Evolutionary conservation across 1,139 yeast species (phyloP).

Genomic region (Candida sp.): DNA sequence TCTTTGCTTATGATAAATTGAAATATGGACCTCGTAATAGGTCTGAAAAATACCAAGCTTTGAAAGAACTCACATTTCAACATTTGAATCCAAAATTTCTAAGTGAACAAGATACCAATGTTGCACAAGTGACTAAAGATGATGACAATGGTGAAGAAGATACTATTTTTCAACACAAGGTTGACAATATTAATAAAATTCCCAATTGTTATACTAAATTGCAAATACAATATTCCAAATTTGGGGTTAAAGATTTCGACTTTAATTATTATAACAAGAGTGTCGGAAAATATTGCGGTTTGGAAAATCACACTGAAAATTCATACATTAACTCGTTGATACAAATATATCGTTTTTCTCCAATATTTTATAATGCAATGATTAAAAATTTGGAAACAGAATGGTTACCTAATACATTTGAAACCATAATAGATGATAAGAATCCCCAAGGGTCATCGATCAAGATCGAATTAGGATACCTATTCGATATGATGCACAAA

Average conservation of each 20-base stretch:
- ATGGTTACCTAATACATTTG: constrained; percentile 44
- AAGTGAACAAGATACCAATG: constrained; percentile 54
- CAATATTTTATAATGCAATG: constrained; percentile 66
- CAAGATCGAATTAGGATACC: constrained; percentile 78
- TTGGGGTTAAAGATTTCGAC: constrained; percentile 94
- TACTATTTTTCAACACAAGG: constrained; percentile 25
- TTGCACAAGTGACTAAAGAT: constrained; percentile 1
- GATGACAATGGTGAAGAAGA: constrained; percentile 5
- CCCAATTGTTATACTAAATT: constrained; percentile 78
- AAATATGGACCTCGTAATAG: constrained; percentile 54
- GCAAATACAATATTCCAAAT: constrained; percentile 80
- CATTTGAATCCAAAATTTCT: constrained; percentile 57
- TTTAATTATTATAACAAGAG: constrained; percentile 81
- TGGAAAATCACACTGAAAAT: constrained; percentile 83
- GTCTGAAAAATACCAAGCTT: constrained; percentile 45
- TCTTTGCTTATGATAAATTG: constrained; percentile 49
- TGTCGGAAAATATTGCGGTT: constrained; percentile 59
- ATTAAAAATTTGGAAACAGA: constrained; percentile 56
- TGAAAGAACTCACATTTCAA: constrained; percentile 21
- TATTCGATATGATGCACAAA: constrained; percentile 87
- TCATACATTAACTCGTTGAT: constrained; percentile 77
- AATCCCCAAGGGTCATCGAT: constrained; percentile 52
- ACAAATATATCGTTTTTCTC: constrained; percentile 79
- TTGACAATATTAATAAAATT: constrained; percentile 18
- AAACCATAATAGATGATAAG: constrained; percentile 17